phyloP scores from a whole-genome alignment of 2,329 filamentous ascomycete genomes.

The Calonectria hongkongensis region DNA sequence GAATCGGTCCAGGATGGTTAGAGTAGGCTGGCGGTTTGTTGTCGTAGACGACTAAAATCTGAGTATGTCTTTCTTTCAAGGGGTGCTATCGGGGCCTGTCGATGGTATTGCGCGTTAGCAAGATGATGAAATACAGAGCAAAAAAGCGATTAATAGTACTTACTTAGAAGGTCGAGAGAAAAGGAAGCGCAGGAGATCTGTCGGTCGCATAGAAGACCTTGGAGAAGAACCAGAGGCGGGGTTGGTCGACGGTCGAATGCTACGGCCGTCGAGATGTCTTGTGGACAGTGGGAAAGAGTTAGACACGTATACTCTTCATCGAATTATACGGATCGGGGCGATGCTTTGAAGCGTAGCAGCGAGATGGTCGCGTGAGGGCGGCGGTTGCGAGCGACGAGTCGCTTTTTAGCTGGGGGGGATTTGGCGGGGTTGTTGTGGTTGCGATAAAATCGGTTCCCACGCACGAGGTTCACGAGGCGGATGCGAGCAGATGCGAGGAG shows the following conservation, averaged over 20 bases:
- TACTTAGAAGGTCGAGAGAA: conserved; percentile 93
- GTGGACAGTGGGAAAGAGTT: conserved; percentile 46
- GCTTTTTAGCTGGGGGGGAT: neutral
- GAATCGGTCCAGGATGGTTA: conserved; percentile 56
- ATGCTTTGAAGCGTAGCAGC: conserved; percentile 16
- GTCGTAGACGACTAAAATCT: conserved; percentile 52
- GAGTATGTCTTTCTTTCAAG: conserved; percentile 62
- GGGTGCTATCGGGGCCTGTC: conserved; percentile 78
- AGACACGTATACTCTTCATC: conserved; percentile 55
- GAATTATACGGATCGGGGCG: conserved; percentile 35
- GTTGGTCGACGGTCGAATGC: conserved; percentile 52
- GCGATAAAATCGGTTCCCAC: conserved; percentile 31
- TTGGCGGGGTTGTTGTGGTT: conserved; percentile 39
- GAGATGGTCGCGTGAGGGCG: conserved; percentile 48
- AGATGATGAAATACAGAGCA: neutral
- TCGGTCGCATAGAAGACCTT: conserved; percentile 88
- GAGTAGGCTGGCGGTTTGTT: conserved; percentile 36
- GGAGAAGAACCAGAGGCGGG: conserved; percentile 48
- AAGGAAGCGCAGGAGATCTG: conserved; percentile 93
- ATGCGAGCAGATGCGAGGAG: conserved; percentile 15
- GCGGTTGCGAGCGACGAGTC: conserved; percentile 13
- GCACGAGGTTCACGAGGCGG: neutral
- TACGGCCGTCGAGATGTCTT: conserved; percentile 52
- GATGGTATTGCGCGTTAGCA: conserved; percentile 33
- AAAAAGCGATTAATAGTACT: conserved; percentile 59